These are phyloP conservation scores for Ilex aquifolium DNA, from an alignment of 257 asterid genomes.

Conservation along the genomic window DNA sequence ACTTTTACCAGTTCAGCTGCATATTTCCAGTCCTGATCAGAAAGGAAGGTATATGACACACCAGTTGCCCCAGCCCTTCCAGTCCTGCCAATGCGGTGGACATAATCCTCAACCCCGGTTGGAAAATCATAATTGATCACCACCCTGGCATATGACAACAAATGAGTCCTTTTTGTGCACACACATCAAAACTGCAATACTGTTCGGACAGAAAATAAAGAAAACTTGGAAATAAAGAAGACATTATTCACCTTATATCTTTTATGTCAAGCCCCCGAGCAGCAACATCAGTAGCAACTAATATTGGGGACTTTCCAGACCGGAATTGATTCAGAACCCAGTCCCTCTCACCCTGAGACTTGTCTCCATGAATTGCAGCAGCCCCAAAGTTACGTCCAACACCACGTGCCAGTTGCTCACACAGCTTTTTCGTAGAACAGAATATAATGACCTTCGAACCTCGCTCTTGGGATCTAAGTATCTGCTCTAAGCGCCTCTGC, in stretches of 20 bases:
- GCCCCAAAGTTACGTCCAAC: constrained; percentile 88
- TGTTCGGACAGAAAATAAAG: too few species aligned
- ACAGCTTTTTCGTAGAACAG: constrained; percentile 87
- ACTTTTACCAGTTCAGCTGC: constrained; percentile 82
- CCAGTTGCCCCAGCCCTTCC: constrained; percentile 99
- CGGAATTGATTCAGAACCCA: constrained; percentile 92
- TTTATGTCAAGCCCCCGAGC: constrained; percentile 94
- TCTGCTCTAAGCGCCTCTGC: constrained; percentile 92
- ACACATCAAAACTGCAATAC: neutral
- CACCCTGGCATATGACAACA: constrained; percentile 40
- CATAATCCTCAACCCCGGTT: constrained; percentile 92
- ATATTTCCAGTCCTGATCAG: constrained; percentile 91
- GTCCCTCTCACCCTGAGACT: constrained; percentile 89
- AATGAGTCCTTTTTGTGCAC: neutral
- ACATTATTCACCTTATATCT: constrained; percentile 60
- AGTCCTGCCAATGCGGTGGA: constrained; percentile 95
- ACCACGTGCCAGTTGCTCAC: constrained; percentile 78
- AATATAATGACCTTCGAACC: constrained; percentile 80
- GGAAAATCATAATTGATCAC: constrained; percentile 88
- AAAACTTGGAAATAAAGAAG: too few species aligned
- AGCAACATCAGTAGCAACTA: constrained; percentile 98
- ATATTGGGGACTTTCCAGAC: constrained; percentile 71
- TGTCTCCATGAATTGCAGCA: constrained; percentile 96
- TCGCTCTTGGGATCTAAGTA: constrained; percentile 81
- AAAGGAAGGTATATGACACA: constrained; percentile 70